A percentile compares a stretch with the other conserved stretches of the same genome.
phyloP scores from a whole-genome alignment of 306 rosid genomes.

The Vigna hirtella region DNA sequence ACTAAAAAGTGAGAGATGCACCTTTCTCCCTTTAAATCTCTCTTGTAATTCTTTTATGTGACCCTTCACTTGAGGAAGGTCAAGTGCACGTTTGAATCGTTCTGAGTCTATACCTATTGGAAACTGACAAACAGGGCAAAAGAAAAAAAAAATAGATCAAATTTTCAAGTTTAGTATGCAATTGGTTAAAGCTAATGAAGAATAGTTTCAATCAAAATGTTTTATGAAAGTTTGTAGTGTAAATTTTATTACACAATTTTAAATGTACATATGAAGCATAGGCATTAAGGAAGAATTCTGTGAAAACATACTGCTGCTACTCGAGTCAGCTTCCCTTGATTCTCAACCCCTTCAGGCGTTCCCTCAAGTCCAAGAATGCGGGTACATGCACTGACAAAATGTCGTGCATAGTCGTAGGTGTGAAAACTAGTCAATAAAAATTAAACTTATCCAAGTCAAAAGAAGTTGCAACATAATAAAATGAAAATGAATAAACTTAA shows the following conservation, averaged over 20 bases:
- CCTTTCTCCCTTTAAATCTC: constrained; percentile 87
- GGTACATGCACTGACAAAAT: constrained; percentile 91
- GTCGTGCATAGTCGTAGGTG: constrained; percentile 91
- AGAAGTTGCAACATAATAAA: constrained; percentile 25
- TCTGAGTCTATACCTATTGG: constrained; percentile 92
- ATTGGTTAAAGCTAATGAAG: constrained; percentile 17
- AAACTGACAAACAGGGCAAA: constrained; percentile 62
- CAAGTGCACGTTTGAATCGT: constrained; percentile 78
- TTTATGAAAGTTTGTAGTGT: background rate
- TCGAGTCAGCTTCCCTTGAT: constrained; percentile 89
- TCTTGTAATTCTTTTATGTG: constrained; percentile 77
- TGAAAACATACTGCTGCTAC: constrained; percentile 80
- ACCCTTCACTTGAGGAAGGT: constrained; percentile 55
- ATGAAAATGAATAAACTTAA: background rate
- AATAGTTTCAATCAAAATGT: constrained; percentile 14
- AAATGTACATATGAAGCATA: background rate
- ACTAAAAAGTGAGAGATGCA: constrained; percentile 41
- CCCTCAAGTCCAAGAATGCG: constrained; percentile 93
- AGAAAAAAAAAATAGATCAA: constrained; percentile 42
- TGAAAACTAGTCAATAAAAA: constrained; percentile 68
- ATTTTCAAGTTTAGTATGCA: constrained; percentile 1
- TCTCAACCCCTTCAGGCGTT: constrained; percentile 91
- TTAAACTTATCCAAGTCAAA: constrained; percentile 36
- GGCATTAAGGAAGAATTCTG: background rate
- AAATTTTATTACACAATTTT: constrained; percentile 23